These are phyloP conservation scores for Auxenochlorella pyrenoidosa DNA, from an alignment of 139 green algal genomes.

Conservation along the genomic window DNA sequence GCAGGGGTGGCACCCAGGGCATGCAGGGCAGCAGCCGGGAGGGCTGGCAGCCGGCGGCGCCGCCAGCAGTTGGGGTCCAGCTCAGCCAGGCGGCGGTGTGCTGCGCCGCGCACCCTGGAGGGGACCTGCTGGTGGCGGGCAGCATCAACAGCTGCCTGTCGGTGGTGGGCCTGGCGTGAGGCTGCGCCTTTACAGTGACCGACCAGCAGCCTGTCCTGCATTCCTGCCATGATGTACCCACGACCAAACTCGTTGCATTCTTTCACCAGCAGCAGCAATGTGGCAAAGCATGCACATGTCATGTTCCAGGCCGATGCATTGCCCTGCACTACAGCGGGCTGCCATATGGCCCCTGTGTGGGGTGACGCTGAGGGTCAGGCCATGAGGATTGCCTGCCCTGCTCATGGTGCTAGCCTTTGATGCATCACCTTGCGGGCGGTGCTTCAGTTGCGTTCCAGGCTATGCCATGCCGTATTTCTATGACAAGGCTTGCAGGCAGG, in stretches of 20 bases:
- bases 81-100: constrained; percentile 38
- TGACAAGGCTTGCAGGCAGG: background rate
- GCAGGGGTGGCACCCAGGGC: background rate
- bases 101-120: constrained; percentile 11
- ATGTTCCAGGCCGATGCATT: too few species aligned
- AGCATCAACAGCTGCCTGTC: constrained; percentile 29
- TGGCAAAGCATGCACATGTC: too few species aligned
- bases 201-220: background rate
- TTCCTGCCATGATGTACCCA: background rate
- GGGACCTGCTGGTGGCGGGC: constrained; percentile 24
- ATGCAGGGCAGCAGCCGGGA: background rate
- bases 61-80: background rate
- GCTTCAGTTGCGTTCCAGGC: too few species aligned
- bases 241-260: too few species aligned
- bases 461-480: too few species aligned
- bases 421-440: too few species aligned
- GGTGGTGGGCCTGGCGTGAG: constrained; percentile 10
- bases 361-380: too few species aligned
- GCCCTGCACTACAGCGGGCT: too few species aligned
- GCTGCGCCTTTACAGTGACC: background rate
- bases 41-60: background rate
- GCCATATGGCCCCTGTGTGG: too few species aligned
- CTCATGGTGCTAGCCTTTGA: too few species aligned
- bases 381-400: too few species aligned
- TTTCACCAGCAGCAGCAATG: too few species aligned